Evolutionary conservation across 805 yeast species (phyloP).

Genomic region (Ogataea trehaloabstinens): DNA sequence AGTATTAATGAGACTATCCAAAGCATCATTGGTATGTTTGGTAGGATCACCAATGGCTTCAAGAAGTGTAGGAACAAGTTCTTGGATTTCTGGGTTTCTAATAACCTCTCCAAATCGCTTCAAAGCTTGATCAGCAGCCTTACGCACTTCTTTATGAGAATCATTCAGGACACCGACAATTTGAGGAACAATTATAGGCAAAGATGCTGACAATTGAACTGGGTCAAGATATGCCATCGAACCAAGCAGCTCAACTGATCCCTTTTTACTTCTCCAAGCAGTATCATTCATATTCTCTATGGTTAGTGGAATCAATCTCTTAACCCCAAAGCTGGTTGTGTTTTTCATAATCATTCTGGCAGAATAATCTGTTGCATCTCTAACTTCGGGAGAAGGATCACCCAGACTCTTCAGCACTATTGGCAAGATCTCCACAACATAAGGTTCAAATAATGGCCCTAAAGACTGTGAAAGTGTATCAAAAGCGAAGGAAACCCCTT

Average conservation of each 20-base stretch:
- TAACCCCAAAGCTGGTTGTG: constrained; percentile 91
- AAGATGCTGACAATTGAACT: constrained; percentile 82
- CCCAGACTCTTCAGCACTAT: constrained; percentile 78
- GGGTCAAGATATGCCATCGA: constrained; percentile 98
- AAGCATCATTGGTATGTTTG: constrained; percentile 79
- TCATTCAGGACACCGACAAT: constrained; percentile 94
- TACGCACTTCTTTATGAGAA: constrained; percentile 94
- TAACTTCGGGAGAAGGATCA: constrained; percentile 79
- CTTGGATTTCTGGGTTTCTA: constrained; percentile 93
- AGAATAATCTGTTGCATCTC: constrained; percentile 85
- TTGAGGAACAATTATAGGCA: constrained; percentile 91
- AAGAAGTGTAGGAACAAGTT: constrained; percentile 80
- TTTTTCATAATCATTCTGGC: constrained; percentile 85
- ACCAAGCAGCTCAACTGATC: constrained; percentile 93
- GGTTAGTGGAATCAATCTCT: constrained; percentile 87
- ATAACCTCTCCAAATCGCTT: constrained; percentile 95
- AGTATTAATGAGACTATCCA: constrained; percentile 81
- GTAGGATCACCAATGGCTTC: constrained; percentile 97
- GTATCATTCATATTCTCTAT: constrained; percentile 80
- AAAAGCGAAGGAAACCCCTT: constrained; percentile 83
- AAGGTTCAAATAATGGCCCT: constrained; percentile 86
- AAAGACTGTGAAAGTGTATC: constrained; percentile 78
- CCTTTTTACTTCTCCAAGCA: constrained; percentile 96
- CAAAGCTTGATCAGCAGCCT: constrained; percentile 87
- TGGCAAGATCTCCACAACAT: constrained; percentile 85